Percentiles rank a stretch among this genome's conserved stretches.
These are phyloP conservation scores for Botrytis deweyae DNA, from an alignment of 2,329 filamentous ascomycete species.

Conservation along the genomic window DNA sequence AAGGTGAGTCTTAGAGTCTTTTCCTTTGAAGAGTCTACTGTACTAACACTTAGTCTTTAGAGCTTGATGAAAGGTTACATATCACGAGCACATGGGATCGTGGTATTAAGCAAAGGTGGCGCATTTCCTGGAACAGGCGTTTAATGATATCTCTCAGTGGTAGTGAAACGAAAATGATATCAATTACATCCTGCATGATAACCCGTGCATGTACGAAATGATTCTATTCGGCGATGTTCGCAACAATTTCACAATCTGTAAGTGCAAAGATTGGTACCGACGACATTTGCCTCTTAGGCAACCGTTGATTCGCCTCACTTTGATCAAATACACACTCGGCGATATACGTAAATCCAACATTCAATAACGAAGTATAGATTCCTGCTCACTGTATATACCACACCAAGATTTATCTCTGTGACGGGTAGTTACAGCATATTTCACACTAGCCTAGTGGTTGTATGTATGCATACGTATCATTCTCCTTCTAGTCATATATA, in stretches of 20 bases:
- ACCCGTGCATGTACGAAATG: neutral
- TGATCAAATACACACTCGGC: neutral
- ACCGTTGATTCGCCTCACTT: neutral
- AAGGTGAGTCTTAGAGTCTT: constrained; percentile 61
- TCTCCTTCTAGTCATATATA: neutral
- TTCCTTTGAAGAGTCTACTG: neutral
- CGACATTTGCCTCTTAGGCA: neutral
- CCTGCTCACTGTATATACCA: neutral
- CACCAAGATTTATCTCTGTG: neutral
- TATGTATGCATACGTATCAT: neutral
- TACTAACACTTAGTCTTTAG: constrained; percentile 26
- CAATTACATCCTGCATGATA: neutral
- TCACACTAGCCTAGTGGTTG: neutral
- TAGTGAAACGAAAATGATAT: neutral
- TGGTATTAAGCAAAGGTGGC: constrained; percentile 88
- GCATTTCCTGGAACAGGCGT: constrained; percentile 90
- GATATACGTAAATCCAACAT: neutral
- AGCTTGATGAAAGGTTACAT: constrained; percentile 92
- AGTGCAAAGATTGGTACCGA: neutral
- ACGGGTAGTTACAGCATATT: neutral
- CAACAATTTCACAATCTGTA: neutral
- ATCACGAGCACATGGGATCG: constrained; percentile 80
- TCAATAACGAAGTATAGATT: neutral
- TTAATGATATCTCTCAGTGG: constrained; percentile 38
- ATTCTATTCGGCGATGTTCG: neutral